A percentile compares a stretch with the other conserved stretches of the same genome.
Evolutionary conservation across 129 eudicot genomes (phyloP).

Genomic region (Artemisia tridentata): DNA sequence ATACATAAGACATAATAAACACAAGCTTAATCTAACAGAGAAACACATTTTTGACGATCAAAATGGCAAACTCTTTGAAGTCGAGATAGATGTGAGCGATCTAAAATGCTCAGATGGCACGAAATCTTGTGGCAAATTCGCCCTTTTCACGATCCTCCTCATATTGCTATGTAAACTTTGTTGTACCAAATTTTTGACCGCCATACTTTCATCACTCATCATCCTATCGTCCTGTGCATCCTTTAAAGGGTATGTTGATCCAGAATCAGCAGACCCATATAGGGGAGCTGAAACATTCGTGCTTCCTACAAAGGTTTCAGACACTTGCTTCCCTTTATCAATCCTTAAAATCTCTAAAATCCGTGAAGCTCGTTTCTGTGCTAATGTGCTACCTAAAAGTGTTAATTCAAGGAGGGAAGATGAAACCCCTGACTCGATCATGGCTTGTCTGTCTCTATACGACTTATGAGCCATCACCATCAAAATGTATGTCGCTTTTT

Average conservation of each 20-base stretch:
- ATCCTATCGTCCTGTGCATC: constrained; percentile 39
- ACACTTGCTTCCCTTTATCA: constrained; percentile 83
- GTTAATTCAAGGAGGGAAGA: constrained; percentile 84
- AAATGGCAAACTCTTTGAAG: constrained; percentile 97
- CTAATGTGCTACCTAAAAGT: constrained; percentile 81
- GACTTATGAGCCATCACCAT: constrained; percentile 97
- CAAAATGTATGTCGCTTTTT: constrained; percentile 64
- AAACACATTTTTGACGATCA: constrained; percentile 27
- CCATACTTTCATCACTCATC: constrained; percentile 86
- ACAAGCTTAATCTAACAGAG: constrained; percentile 20
- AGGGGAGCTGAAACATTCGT: constrained; percentile 62
- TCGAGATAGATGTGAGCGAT: constrained; percentile 68
- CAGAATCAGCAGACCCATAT: constrained; percentile 38
- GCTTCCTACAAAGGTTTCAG: constrained; percentile 38
- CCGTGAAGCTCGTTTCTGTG: constrained; percentile 92
- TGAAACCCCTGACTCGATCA: constrained; percentile 72
- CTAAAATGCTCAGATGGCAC: constrained; percentile 83
- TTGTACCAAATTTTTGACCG: constrained; percentile 80
- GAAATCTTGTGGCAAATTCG: constrained; percentile 87
- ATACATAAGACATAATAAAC: constrained; percentile 17
- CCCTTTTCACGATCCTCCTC: constrained; percentile 87
- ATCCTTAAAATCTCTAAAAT: constrained; percentile 70
- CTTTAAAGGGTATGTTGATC: constrained; percentile 17
- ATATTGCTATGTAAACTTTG: constrained; percentile 92
- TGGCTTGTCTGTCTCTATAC: constrained; percentile 69